phyloP scores from a whole-genome alignment of 805 yeast genomes.

The Saccharomyces eubayanus region DNA sequence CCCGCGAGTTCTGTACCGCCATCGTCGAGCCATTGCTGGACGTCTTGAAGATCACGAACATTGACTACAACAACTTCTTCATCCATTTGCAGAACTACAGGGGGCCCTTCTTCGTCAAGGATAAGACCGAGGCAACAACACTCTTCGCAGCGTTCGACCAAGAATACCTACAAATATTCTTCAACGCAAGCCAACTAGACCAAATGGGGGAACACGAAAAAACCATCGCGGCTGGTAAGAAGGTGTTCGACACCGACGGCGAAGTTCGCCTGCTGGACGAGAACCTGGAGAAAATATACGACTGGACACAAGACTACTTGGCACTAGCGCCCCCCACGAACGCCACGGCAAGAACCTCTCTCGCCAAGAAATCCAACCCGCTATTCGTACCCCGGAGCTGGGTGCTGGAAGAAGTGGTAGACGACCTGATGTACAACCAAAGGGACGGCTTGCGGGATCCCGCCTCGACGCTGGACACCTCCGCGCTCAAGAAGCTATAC shows the following conservation, averaged over 20 bases:
- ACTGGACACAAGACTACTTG: slow-evolving; percentile 49
- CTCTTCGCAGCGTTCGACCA: slow-evolving; percentile 14
- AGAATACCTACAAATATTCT: slow-evolving; percentile 14
- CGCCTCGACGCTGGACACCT: slow-evolving; percentile 19
- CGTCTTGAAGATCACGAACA: slow-evolving; percentile 48
- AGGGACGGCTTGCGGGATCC: slow-evolving; percentile 36
- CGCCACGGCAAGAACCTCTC: slow-evolving; percentile 34
- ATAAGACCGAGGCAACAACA: neutral
- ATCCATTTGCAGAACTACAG: slow-evolving; percentile 46
- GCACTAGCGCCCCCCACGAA: slow-evolving; percentile 30
- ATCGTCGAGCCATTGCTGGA: slow-evolving; percentile 55
- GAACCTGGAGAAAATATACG: slow-evolving; percentile 33
- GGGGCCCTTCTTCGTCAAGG: slow-evolving; percentile 28
- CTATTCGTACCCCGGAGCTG: slow-evolving; percentile 75
- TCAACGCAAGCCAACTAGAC: slow-evolving; percentile 11
- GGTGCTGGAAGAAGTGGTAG: slow-evolving; percentile 78
- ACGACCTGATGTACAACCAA: slow-evolving; percentile 42
- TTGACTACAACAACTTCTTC: slow-evolving; percentile 80
- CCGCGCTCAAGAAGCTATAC: slow-evolving; percentile 50
- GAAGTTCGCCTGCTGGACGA: slow-evolving; percentile 33
- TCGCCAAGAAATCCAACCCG: slow-evolving; percentile 56
- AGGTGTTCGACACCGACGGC: slow-evolving; percentile 25
- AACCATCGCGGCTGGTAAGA: neutral
- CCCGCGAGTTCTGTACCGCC: slow-evolving; percentile 16
- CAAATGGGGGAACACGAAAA: slow-evolving; percentile 20